Conservation (phyloP, 2,329 filamentous ascomycete genomes). For the Fusarium luffae region DNA sequence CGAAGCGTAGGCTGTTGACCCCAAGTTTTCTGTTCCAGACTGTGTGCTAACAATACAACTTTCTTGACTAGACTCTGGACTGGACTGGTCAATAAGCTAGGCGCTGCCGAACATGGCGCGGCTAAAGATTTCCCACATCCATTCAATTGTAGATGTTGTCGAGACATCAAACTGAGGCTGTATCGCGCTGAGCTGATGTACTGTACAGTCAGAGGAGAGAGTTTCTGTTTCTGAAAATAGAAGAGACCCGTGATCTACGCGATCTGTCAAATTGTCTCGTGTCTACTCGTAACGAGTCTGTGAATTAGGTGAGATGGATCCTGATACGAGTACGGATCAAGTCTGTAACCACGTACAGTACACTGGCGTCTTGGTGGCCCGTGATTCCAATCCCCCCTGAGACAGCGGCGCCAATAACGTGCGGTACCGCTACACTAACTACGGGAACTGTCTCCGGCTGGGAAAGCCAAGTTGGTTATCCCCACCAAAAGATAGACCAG, state of each 20-base stretch:
- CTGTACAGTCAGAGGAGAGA: constrained; percentile 11
- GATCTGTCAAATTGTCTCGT: constrained; percentile 4
- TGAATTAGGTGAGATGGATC: constrained; percentile 24
- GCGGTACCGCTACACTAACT: constrained; percentile 40
- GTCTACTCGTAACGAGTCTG: constrained; percentile 13
- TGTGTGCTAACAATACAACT: background rate
- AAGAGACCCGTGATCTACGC: background rate
- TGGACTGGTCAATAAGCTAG: constrained; percentile 18
- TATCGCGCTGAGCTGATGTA: constrained; percentile 33
- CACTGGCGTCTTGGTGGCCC: constrained; percentile 2
- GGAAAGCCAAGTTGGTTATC: constrained; percentile 37
- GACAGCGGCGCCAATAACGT: constrained; percentile 39
- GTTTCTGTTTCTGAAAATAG: constrained; percentile 18
- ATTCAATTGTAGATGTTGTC: constrained; percentile 20
- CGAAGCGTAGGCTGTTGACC: background rate
- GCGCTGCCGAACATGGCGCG: constrained; percentile 33
- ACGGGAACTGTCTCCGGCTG: constrained; percentile 43
- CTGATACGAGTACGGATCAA: constrained; percentile 41
- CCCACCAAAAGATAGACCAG: constrained; percentile 20
- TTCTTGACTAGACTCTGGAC: constrained; percentile 11
- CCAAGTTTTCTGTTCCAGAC: constrained; percentile 7
- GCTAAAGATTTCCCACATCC: constrained; percentile 26
- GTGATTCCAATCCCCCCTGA: constrained; percentile 34
- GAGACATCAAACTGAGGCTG: constrained; percentile 31
- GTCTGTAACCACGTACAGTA: constrained; percentile 13